Conservation (phyloP, 129 eudicot genomes). For the Pittosporum tobira region DNA sequence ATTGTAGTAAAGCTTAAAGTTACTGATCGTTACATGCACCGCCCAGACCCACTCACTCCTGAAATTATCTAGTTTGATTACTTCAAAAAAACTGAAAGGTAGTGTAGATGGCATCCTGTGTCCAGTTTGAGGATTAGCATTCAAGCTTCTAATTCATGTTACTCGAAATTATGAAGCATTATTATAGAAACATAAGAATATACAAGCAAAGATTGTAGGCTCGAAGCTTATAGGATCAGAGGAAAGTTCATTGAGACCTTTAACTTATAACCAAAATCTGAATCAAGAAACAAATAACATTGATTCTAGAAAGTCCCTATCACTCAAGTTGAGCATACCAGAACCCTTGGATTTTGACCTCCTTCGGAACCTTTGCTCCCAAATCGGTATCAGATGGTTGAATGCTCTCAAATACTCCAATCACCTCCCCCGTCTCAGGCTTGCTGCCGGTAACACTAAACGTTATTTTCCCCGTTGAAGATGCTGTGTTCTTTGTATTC, state of each 20-base stretch:
- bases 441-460: slow-evolving; percentile 65
- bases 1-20: background rate
- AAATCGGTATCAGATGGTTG: slow-evolving; percentile 95
- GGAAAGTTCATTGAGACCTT: slow-evolving; percentile 20
- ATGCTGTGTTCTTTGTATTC: slow-evolving; percentile 56
- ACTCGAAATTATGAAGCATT: slow-evolving; percentile 5
- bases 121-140: background rate
- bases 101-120: background rate
- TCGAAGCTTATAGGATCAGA: slow-evolving; percentile 19
- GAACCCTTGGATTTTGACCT: slow-evolving; percentile 86
- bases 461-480: slow-evolving; percentile 72
- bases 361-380: slow-evolving; percentile 87
- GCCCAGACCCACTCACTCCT: background rate
- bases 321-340: slow-evolving; percentile 85
- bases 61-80: background rate
- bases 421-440: slow-evolving; percentile 90
- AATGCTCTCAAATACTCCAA: slow-evolving; percentile 80
- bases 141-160: background rate
- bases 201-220: slow-evolving; percentile 29
- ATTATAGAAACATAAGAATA: slow-evolving; percentile 21
- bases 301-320: slow-evolving; percentile 18
- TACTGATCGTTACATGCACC: background rate
- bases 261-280: slow-evolving; percentile 31
- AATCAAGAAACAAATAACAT: slow-evolving; percentile 23
- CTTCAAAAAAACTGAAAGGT: background rate